Base-by-base conservation (phyloP, 306 rosid species). In the Quercus rubra region DNA sequence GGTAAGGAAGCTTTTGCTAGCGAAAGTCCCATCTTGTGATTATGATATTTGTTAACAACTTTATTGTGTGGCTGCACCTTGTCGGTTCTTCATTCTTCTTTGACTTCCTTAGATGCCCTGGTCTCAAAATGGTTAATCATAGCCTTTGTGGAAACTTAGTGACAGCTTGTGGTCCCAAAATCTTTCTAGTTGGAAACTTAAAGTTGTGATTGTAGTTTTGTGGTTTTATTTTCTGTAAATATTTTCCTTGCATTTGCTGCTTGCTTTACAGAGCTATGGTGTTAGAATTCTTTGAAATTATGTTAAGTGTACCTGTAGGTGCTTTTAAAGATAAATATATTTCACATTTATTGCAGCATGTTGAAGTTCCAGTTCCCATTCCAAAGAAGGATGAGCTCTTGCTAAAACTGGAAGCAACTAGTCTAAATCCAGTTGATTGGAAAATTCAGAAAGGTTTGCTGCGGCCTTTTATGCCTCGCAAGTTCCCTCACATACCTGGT, bases 351-450 rank as follows among this genome's bases (percentile, higher is more conserved):
- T 58, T 55, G 66, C 86, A 92, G 99, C 95, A 92, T 83, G 91
- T 78, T 68, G 85, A 91, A 86, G 88, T 94, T 85, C 83, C 91
- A 5, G 78, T 92, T 75, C 97, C 98, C 19, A 77, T 28, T 77
- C 93, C 88, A 3, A 86, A 78, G 13, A 27, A 27, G 72, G 71
- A 80, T 43, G 97, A 93, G 68, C 85, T 90, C 70, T 78, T 93
- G 72, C 61, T 91, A 27, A 90, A 86, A 86, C 12, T 89, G 52
- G 94, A 93, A 87, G 97, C 94, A 30, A 78, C 79, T 46, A 72
- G 83, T 84, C 63, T 93, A 6, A 93, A 91, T 80, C 94, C 94
- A 8, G 13, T 88, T 57, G 96, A 91, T 86, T 90, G 96, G 92
- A 91, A 89, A 83, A 85, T 91, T 83, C 96, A 91, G 83, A 85